Percentiles rank a stretch among this genome's conserved stretches.
Evolutionary conservation across 805 yeast genomes (phyloP).

Genomic region (Pichia gijzeniarum): DNA sequence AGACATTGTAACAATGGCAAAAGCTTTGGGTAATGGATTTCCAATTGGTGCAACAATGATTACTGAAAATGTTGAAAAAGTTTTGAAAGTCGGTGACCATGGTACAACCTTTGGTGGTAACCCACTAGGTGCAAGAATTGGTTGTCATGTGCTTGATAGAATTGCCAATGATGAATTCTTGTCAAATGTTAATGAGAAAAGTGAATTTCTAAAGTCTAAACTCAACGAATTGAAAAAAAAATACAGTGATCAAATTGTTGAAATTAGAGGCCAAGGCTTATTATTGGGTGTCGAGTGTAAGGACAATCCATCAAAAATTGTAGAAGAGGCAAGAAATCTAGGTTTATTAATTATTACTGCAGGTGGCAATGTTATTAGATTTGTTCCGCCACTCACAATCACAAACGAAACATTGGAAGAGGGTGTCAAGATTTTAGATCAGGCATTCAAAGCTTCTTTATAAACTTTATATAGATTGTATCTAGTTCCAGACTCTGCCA

Average conservation of each 20-base stretch:
- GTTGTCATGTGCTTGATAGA: slow-evolving; percentile 64
- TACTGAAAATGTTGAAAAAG: slow-evolving; percentile 67
- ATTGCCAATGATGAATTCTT: slow-evolving; percentile 59
- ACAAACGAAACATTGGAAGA: slow-evolving; percentile 58
- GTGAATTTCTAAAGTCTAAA: slow-evolving; percentile 48
- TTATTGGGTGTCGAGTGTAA: slow-evolving; percentile 76
- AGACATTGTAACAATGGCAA: slow-evolving; percentile 89
- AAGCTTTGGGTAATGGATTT: slow-evolving; percentile 94
- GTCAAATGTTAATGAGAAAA: slow-evolving; percentile 50
- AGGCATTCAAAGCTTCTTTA: slow-evolving; percentile 39
- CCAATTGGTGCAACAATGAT: slow-evolving; percentile 95
- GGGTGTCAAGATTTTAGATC: slow-evolving; percentile 66
- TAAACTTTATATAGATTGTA: background rate
- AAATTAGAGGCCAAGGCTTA: slow-evolving; percentile 84
- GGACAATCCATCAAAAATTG: slow-evolving; percentile 56
- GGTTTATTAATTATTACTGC: slow-evolving; percentile 87
- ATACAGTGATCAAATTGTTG: slow-evolving; percentile 55
- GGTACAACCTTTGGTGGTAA: slow-evolving; percentile 98
- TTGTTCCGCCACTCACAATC: slow-evolving; percentile 89
- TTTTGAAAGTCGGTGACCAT: slow-evolving; percentile 85
- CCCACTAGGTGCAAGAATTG: slow-evolving; percentile 83
- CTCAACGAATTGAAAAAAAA: slow-evolving; percentile 45
- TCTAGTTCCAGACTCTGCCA: slow-evolving; percentile 6
- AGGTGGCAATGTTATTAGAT: slow-evolving; percentile 83
- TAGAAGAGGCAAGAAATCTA: slow-evolving; percentile 62